Evolutionary conservation across 2,329 filamentous ascomycete species (phyloP), one percentile per base, ranked within the genome.

Genomic region (Alternaria brassicae): DNA sequence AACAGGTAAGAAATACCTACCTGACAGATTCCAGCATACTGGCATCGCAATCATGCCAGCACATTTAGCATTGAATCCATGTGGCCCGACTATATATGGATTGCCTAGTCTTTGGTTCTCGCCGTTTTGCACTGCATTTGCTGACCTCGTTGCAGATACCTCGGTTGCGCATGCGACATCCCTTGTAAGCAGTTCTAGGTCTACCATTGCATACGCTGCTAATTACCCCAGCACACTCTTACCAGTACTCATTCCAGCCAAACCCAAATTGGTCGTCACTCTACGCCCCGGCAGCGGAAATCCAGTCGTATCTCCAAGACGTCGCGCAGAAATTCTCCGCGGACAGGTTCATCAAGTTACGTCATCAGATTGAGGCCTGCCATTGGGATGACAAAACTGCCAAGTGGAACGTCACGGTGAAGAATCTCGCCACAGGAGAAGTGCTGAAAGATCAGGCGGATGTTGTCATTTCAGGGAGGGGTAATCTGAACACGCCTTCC

Each of bases 161-260:
- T 79, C 2, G 79, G 79, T 3, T 80, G 79, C 37, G 79, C 80
- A 13, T 81, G 80, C 54, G 78, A 81, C 53, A 66, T 81, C 23
- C 79, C 79, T 42, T 65, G 62, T 66, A 4, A 62, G 62, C 44
- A 44, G 25, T 25, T 28, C 15, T 17, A 19, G 6, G n/a, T 34
- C 12, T 25, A 27, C 13, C 12, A 13, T 4, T n/a, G 27, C 15
- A 6, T 9, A 9, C 10, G 21, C 15, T n/a, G 15, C 59, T 68
- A 37, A 62, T 27, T 12, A 15, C 17, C n/a, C 8, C 25, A 75
- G 72, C 77, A 42, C 77, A 80, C 58, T 79, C 78, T 0, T 81
- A 81, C 55, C 78, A 80, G 64, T 81, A 77, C 59, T 76, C 77
- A 1, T 81, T 81, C 61, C 78, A 79, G 50, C 78, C 79, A 1